Percentiles rank a stretch among this genome's conserved stretches.
Evolutionary conservation across 345 rosid species (phyloP).

Genomic region (Trapa incisa): DNA sequence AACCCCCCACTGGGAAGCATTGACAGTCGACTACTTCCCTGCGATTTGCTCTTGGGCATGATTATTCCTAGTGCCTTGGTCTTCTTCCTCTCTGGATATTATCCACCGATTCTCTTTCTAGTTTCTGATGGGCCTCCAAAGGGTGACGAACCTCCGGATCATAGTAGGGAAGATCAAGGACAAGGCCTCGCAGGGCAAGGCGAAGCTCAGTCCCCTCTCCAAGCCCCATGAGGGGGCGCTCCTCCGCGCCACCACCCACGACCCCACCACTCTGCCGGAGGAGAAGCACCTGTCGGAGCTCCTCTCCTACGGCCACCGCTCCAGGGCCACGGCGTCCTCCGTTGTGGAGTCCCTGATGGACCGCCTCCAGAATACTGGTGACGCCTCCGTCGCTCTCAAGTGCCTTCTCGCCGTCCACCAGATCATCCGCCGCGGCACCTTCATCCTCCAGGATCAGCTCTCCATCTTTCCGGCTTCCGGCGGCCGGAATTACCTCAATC

Average conservation of each 20-base stretch:
- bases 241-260: conserved; percentile 74
- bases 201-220: conserved; percentile 33
- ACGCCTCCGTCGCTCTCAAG: conserved; percentile 69
- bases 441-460: conserved; percentile 85
- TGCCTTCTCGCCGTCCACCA: conserved; percentile 55
- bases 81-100: too few species aligned
- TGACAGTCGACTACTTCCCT: too few species aligned
- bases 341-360: conserved; percentile 67
- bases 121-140: conserved; percentile 31
- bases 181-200: conserved; percentile 73
- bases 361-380: conserved; percentile 71
- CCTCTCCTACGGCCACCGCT: conserved; percentile 57
- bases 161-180: conserved; percentile 57
- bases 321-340: conserved; percentile 63
- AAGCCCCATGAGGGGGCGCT: conserved; percentile 28
- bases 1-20: too few species aligned
- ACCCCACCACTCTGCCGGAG: conserved; percentile 43
- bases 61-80: too few species aligned
- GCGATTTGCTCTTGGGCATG: too few species aligned
- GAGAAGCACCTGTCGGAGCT: conserved; percentile 39
- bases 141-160: conserved; percentile 32
- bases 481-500: conserved; percentile 74
- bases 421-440: conserved; percentile 56
- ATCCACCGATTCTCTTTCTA: background rate
- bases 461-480: conserved; percentile 65